Base-by-base conservation (phyloP, 352 stramenopile genomes). In the Stephanocyclus meneghinianus region DNA sequence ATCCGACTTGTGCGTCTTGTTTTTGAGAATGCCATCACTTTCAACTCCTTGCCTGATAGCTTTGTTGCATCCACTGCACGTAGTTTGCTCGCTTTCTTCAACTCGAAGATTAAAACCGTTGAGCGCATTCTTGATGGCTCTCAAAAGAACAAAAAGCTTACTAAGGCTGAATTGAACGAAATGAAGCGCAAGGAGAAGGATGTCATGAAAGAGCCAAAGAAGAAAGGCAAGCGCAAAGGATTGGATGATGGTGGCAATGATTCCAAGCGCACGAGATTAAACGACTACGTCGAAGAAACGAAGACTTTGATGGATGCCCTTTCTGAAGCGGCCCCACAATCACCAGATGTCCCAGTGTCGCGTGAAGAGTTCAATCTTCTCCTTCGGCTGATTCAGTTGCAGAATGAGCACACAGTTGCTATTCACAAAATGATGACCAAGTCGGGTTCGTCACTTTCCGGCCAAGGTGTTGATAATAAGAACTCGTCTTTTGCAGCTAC, bases 1-100 rank as follows among this genome's bases (percentile, higher is more conserved):
- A 91, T 94, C 6, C 64, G 85, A n/a, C 65, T 91, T 87, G 95
- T 88, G 18, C 82, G 88, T 13, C 74, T 91, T 10, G 78, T 89
- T 16, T 92, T 93, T 79, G 79, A 93, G 63, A 93, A 93, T 83
- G 88, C 88, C 40, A 88, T 91, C 55, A 90, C 63, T 6, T 93
- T 92, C 67, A 93, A 93, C 71, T 72, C 87, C 26, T 77, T 88
- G 56, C 83, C 87, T 21, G 84, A 80, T 40, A 86, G 92, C 70
- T 70, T 84, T 30, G 90, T 94, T 37, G 84, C 92, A 69, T 61
- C 81, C 70, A 56, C 69, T n/a, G 90, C 90, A 35, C 69, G 84
- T 16, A 84, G 78, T 71, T 62, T 93, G 30, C 71, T 91, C 1
- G 74, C 79, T 40, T 60, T 86, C 45, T 93, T 93, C 71, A 91